Evolutionary conservation across 805 yeast species (phyloP), one percentile per base, ranked within the genome.

Genomic region (Nakazawaea ambrosiae): DNA sequence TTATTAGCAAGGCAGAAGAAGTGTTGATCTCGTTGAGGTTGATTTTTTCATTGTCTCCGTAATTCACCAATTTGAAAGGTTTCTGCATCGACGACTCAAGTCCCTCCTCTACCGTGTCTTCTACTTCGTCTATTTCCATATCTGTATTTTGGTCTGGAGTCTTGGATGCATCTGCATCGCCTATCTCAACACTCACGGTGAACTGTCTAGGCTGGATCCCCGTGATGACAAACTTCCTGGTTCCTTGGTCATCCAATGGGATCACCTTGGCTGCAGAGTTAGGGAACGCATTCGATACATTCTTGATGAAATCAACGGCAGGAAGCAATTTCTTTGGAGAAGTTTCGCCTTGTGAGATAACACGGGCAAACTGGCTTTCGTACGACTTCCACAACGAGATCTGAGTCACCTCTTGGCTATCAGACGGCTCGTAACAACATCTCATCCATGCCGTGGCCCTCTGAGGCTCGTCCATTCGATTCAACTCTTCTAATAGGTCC

Each of bases 371-470:
- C 55, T 83, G 92, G 11, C 78, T 65, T 57, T 92, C 97, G 61
- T 92, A 92, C 1, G 95, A 78, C 57, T 88, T 86, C 98, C 98
- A 92, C 31, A 92, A 70, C 15, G 94, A 83, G 19, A 92, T 89
- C 61, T 92, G 98, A 1, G 97, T 88, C 9, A 89, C 96, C 53
- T 88, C 96, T 4, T 90, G 87, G 7, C 70, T 77, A 9, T 73
- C 64, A 31, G 68, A 75, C 4, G 94, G 87, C 49, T 80, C 88
- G 60, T 88, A 92, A 47, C 90, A 81, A 48, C 95, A 80, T 48
- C 96, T 75, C 68, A 92, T 79, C 97, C 97, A 92, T 22, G 87
- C 73, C 4, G 95, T 85, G 0, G 97, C 96, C 44, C 98, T 70
- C 41, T 77, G 70, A 2, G 97, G 97, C 59, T 92, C 98, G 10